Percentiles rank a stretch among this genome's conserved stretches.
These are phyloP conservation scores for California macrophylla DNA, from an alignment of 441 rosid species.

Conservation along the genomic window DNA sequence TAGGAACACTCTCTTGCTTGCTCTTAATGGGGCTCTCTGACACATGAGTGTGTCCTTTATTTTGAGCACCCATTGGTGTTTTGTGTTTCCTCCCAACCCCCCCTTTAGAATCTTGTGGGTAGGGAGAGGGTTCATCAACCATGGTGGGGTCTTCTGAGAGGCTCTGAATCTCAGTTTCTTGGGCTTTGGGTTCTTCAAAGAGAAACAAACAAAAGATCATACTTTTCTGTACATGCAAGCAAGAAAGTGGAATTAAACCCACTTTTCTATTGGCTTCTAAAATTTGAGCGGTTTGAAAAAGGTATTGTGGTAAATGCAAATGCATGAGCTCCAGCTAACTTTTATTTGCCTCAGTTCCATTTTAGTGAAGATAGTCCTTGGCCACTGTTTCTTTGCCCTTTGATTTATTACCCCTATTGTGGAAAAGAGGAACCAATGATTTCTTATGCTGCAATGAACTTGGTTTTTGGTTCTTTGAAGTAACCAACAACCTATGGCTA, in stretches of 20 bases:
- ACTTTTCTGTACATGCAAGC: constrained; percentile 34
- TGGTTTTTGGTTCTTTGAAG: constrained; percentile 28
- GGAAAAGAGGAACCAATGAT: constrained; percentile 33
- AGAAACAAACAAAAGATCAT: constrained; percentile 15
- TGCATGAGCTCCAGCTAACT: constrained; percentile 22
- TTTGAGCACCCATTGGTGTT: constrained; percentile 25
- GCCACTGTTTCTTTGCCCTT: constrained; percentile 24
- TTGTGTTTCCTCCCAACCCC: constrained; percentile 3
- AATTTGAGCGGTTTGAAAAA: constrained; percentile 14
- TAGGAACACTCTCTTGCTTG: constrained; percentile 32
- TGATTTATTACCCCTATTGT: constrained; percentile 25
- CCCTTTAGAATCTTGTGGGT: constrained; percentile 24
- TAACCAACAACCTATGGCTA: constrained; percentile 19
- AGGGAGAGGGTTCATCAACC: constrained; percentile 17
- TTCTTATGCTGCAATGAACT: constrained; percentile 27
- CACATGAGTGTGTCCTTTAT: constrained; percentile 18
- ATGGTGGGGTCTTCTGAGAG: constrained; percentile 25
- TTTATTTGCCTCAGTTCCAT: constrained; percentile 18
- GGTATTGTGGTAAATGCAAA: constrained; percentile 5
- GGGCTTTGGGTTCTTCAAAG: constrained; percentile 40
- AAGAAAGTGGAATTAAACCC: constrained; percentile 17
- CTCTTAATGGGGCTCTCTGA: constrained; percentile 28
- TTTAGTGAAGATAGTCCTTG: constrained; percentile 21
- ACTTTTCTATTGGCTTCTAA: constrained; percentile 15
- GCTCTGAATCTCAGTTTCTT: constrained; percentile 44